Percentiles rank a stretch among this genome's conserved stretches.
Evolutionary conservation across 352 stramenopile species (phyloP).

Genomic region (Thalassiosira livingstoniorum): DNA sequence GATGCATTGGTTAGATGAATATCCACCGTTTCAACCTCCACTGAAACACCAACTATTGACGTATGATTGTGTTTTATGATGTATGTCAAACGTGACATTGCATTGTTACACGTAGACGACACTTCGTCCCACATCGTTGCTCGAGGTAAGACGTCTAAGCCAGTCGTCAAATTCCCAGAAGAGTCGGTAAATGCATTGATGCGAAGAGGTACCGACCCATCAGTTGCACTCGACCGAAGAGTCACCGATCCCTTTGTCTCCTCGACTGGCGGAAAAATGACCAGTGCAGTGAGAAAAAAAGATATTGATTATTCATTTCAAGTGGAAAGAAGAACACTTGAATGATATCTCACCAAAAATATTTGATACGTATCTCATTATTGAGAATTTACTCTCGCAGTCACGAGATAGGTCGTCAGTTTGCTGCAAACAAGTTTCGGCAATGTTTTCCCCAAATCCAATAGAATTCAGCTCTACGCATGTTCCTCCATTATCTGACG

Average conservation of each 20-base stretch:
- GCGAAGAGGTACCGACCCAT: constrained; percentile 1
- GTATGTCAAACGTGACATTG: constrained; percentile 37
- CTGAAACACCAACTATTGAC: constrained; percentile 36
- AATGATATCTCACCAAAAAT: constrained; percentile 21
- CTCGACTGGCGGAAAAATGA: constrained; percentile 25
- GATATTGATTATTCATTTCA: background rate
- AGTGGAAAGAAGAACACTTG: background rate
- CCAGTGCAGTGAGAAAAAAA: background rate
- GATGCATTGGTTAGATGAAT: constrained; percentile 9
- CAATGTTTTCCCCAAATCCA: constrained; percentile 34
- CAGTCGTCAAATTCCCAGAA: background rate
- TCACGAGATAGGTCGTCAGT: constrained; percentile 25
- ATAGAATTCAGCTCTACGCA: constrained; percentile 37
- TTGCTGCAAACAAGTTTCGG: constrained; percentile 16
- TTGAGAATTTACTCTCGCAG: constrained; percentile 30
- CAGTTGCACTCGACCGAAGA: background rate
- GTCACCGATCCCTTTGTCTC: constrained; percentile 30
- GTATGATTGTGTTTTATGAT: constrained; percentile 40
- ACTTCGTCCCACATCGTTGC: constrained; percentile 24
- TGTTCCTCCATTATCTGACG: constrained; percentile 21
- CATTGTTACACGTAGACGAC: constrained; percentile 32
- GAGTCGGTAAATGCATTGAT: constrained; percentile 20
- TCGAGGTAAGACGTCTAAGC: background rate
- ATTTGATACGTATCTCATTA: constrained; percentile 20
- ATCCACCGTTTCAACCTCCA: constrained; percentile 30